phyloP scores from a whole-genome alignment of 2,329 filamentous ascomycete species.

The Cytospora piceicola region DNA sequence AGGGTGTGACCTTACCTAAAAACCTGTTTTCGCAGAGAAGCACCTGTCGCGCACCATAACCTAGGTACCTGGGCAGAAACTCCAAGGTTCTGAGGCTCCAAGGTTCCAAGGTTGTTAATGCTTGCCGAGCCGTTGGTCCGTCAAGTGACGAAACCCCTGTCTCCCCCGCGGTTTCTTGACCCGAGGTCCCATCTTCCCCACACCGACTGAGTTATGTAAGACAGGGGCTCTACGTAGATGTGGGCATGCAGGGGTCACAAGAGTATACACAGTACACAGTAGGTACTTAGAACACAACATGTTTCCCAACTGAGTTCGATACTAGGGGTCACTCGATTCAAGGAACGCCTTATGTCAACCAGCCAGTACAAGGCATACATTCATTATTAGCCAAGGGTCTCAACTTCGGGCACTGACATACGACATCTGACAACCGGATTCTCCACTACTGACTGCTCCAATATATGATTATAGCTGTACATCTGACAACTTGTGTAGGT shows the following conservation, averaged over 20 bases:
- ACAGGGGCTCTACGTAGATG: background rate
- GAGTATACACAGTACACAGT: too few species aligned
- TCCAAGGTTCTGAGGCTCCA: background rate
- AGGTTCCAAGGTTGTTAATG: slow-evolving; percentile 22
- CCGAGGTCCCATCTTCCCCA: slow-evolving; percentile 18
- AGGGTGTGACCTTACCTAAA: too few species aligned
- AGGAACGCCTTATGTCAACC: too few species aligned
- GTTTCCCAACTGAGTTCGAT: too few species aligned
- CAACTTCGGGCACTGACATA: too few species aligned
- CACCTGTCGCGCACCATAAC: too few species aligned
- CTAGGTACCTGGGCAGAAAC: background rate
- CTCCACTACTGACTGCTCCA: background rate
- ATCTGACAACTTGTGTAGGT: background rate
- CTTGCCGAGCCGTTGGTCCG: slow-evolving; percentile 29
- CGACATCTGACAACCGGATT: too few species aligned
- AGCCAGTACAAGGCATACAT: too few species aligned
- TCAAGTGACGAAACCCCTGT: background rate
- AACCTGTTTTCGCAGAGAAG: too few species aligned
- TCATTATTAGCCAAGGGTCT: too few species aligned
- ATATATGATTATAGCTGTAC: background rate
- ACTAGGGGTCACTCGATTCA: too few species aligned
- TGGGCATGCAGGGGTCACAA: background rate
- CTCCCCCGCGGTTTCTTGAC: slow-evolving; percentile 16
- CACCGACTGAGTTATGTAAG: background rate
- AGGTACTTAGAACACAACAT: too few species aligned